Conservation (phyloP, 306 rosid genomes). For the Prosopis cineraria region DNA sequence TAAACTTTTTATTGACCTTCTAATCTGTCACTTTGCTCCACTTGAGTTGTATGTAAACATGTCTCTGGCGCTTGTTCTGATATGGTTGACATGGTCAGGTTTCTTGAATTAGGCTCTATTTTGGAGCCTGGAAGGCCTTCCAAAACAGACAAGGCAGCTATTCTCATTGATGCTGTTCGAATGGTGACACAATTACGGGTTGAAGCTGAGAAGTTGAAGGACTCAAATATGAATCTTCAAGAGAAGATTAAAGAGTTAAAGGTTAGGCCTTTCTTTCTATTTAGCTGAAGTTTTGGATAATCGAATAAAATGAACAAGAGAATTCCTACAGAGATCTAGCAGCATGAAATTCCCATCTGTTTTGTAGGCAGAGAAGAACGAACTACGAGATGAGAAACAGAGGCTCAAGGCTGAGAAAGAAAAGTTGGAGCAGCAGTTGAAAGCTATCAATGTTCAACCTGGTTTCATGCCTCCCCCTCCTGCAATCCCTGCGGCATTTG, state of each 20-base stretch:
- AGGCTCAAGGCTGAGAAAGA: constrained; percentile 91
- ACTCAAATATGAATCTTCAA: constrained; percentile 74
- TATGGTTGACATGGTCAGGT: constrained; percentile 56
- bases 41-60: constrained; percentile 24
- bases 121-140: constrained; percentile 95
- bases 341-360: constrained; percentile 18
- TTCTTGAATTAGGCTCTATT: constrained; percentile 84
- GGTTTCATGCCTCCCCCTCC: constrained; percentile 76
- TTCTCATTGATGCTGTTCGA: constrained; percentile 79
- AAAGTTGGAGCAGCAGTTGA: constrained; percentile 83
- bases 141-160: constrained; percentile 92
- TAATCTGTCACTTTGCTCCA: neutral
- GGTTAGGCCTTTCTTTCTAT: constrained; percentile 43
- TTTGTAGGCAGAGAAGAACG: constrained; percentile 81
- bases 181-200: constrained; percentile 83
- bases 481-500: constrained; percentile 81
- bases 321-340: neutral
- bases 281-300: neutral
- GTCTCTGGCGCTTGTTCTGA: constrained; percentile 30
- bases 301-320: constrained; percentile 1
- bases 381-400: constrained; percentile 94
- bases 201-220: constrained; percentile 85
- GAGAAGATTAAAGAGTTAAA: constrained; percentile 94
- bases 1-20: constrained; percentile 29
- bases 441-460: constrained; percentile 74